A percentile compares a stretch with the other conserved stretches of the same genome.
Conservation (phyloP, 345 rosid species). For the Pugionium cornutum region DNA sequence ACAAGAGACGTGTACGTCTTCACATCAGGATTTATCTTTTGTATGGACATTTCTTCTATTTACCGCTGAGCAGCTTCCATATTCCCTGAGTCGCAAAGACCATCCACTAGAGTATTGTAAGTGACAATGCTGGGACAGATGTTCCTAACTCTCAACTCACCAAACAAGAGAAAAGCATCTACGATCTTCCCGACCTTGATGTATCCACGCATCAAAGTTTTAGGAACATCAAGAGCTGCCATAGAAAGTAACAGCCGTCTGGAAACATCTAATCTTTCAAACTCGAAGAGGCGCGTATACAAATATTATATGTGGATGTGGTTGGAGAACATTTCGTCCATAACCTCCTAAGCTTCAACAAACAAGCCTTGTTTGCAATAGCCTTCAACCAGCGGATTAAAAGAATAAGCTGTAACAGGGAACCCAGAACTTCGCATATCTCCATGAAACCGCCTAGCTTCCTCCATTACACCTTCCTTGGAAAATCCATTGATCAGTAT, state of each 20-base stretch:
- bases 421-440: conserved; percentile 57
- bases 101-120: conserved; percentile 65
- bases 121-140: conserved; percentile 54
- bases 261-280: conserved; percentile 54
- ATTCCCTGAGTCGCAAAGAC: conserved; percentile 63
- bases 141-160: conserved; percentile 48
- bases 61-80: conserved; percentile 54
- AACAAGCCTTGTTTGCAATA: conserved; percentile 59
- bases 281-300: conserved; percentile 53
- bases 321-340: conserved; percentile 60
- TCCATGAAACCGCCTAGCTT: conserved; percentile 53
- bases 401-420: conserved; percentile 50
- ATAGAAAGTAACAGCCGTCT: conserved; percentile 46
- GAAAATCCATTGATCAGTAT: conserved; percentile 59
- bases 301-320: conserved; percentile 49
- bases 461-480: conserved; percentile 51
- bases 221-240: conserved; percentile 60
- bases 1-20: conserved; percentile 66
- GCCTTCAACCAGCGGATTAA: conserved; percentile 61
- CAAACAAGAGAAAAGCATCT: conserved; percentile 67
- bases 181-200: conserved; percentile 52
- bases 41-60: conserved; percentile 59
- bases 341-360: conserved; percentile 50
- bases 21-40: conserved; percentile 58
- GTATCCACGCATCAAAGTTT: conserved; percentile 62